Evolutionary conservation across 192 early-diverging fungal species (phyloP), one percentile per base, ranked within the genome.

Genomic region (Podila epicladia): DNA sequence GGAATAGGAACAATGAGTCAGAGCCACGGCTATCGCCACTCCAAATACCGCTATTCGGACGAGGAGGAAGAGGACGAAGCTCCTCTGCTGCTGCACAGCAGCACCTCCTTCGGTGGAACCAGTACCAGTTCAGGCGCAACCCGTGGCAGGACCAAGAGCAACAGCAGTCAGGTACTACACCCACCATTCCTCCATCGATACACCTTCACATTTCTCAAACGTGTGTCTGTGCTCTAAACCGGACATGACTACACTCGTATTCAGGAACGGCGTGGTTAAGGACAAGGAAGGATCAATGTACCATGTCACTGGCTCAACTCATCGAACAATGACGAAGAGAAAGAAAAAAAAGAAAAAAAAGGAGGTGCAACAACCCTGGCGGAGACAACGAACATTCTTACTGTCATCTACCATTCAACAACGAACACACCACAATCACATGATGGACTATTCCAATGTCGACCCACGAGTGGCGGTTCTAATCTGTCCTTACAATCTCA

Each of bases 31-130:
- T 79, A 79, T 45, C 69, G 70, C 9, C 76, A 72, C 17, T 71
- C 71, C 64, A 72, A 80, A 38, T 72, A 72, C 66, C 65, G 59
- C 4, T 68, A 72, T 57, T 80, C 76, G 37, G 76, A 80, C 41
- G 76, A 80, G 37, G 71, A 69, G 55, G 66, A 72, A n/a, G 76
- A 72, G 29, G 76, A 80, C 31, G 70, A 80, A 17, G 76, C 24
- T 8, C 76, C 76, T 5, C 49, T 80, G 53, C 55, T 80, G 37
- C 65, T 80, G 19, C 76, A 80, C 31, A 72, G 70, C 26, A 80
- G 76, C 45, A 72, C 70, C 37, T 73, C 76, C 11, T 80, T 80
- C 35, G 51, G 35, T 13, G 76, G 76, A 19, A 57, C 60, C 55
- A 65, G 64, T 49, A 45, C 31, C 9, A 71, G 64, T 12, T 68